These are phyloP conservation scores for Pseudogymnoascus verrucosus DNA, from an alignment of 2,329 filamentous ascomycete genomes.

Conservation along the genomic window DNA sequence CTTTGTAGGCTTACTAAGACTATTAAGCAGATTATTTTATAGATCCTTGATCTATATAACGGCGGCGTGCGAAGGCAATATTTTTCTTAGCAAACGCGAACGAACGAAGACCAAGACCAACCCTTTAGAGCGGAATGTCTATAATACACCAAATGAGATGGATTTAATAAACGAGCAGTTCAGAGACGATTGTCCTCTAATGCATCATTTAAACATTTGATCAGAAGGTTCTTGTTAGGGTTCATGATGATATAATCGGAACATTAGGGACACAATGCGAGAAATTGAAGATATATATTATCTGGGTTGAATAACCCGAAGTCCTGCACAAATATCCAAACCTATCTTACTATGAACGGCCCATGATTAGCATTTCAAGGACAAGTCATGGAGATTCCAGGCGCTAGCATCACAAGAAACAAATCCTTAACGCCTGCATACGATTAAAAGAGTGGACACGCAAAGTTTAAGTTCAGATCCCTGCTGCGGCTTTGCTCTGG, in stretches of 20 bases:
- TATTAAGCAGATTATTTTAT: background rate
- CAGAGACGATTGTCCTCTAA: background rate
- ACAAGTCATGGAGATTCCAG: too few species aligned
- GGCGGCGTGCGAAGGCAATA: background rate
- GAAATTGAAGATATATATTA: background rate
- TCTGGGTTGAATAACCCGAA: background rate
- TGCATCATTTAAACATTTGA: background rate
- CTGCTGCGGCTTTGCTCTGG: too few species aligned
- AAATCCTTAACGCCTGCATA: too few species aligned
- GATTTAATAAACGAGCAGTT: background rate
- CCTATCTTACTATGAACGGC: background rate
- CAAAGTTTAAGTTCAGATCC: too few species aligned
- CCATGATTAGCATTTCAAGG: too few species aligned
- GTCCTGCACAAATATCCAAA: background rate
- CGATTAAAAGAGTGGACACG: too few species aligned
- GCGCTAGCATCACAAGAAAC: too few species aligned
- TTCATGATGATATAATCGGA: background rate
- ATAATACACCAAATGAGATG: background rate
- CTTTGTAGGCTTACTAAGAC: background rate
- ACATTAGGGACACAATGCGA: background rate
- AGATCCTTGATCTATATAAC: background rate
- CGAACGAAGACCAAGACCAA: background rate
- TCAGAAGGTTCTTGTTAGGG: background rate
- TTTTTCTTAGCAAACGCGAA: background rate
- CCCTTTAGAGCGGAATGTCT: background rate